Base-by-base conservation (phyloP, 805 yeast genomes). In the Aciculoconidium aculeatum region DNA sequence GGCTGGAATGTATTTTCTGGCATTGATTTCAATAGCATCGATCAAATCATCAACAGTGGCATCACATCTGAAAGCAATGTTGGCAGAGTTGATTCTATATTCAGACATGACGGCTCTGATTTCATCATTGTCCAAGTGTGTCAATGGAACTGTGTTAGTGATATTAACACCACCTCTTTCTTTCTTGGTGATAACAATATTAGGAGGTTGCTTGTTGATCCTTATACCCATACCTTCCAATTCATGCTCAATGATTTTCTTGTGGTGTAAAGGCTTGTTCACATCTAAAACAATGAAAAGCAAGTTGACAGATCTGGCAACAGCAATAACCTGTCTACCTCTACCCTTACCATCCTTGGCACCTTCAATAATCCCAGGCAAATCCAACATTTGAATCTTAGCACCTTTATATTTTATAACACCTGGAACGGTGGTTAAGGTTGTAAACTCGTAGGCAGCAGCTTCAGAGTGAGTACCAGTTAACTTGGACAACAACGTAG, bases 401-500 rank as follows among this genome's bases (percentile, higher is more conserved):
- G 98, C 97, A 50, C 99, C 99, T 45, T 88, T 85, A 53, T 86
- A 90, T 59, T 83, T 80, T 51, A 92, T 87, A 23, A 86, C 85
- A 59, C 98, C 97, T 0, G 97, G 97, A 34, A 92, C 97, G 0
- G 98, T 90, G 15, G 96, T 92, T 52, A 92, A 72, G 0, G 98
- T 92, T 15, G 98, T 92, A 67, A 92, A 92, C 60, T 92, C 98
- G 53, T 90, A 90, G 5, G 86, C 97, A 7, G 97, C 96, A n/a
- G 81, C 96, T 58, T 90, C 98, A 1, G 95, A 82, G 52, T 86
- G 94, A 3, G 96, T 88, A 40, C 98, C 97, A 0, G 98, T 92
- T 28, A 92, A 64, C 55, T 85, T 82, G 16, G 85, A 77, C 43
- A 92, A 70, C 35, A 92, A 61, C 1, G 99, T 92, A 6, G 85